Evolutionary conservation across 371 early-diverging fungal genomes (phyloP), one percentile per base, ranked within the genome.

Genomic region (Rhizopus microsporus): DNA sequence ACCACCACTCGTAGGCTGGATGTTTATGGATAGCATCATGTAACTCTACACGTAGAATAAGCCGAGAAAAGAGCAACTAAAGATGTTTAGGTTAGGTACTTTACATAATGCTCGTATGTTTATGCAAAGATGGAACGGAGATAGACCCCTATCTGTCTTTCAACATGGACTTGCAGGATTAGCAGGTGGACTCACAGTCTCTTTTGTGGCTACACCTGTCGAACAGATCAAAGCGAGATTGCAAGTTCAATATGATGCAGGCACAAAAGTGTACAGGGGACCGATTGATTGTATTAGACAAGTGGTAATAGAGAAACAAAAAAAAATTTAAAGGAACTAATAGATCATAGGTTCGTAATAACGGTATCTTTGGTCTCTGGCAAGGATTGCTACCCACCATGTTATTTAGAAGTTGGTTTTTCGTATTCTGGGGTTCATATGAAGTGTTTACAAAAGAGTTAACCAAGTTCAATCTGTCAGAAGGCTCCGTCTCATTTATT

Each of bases 1-100:
- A 13, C 95, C 95, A 7, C 96, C 98, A 3, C 70, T 95, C 40
- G 65, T 96, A 39, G 96, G 98, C 7, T 97, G 96, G 95, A 88
- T 90, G 35, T 78, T 93, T 47, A 93, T 95, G 93, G 94, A 95
- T 60, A 85, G 88, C 45, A 81, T 91, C 51, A 87, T 87, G 87
- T 88, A 80, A 66, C 75, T 37, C n/a, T 30, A 9, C 23, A 1
- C 7, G 0, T 29, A 5, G 10, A 13, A 12, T 29, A 48, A 62
- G 32, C 23, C 31, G 32, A 37, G 40, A 48, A 42, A 48, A 42
- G 16, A 44, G 30, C 16, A 15, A 46, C 38, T n/a, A 12, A 40
- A 30, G 5, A 43, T 17, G 37, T 34, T 38, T 57, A 91, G 90
- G 82, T 74, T 94, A 49, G 93, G 93, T 15, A 88, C 93, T 1